Base-by-base conservation (phyloP, 1,284 basidiomycete species). In the Termitomyces sp. region DNA sequence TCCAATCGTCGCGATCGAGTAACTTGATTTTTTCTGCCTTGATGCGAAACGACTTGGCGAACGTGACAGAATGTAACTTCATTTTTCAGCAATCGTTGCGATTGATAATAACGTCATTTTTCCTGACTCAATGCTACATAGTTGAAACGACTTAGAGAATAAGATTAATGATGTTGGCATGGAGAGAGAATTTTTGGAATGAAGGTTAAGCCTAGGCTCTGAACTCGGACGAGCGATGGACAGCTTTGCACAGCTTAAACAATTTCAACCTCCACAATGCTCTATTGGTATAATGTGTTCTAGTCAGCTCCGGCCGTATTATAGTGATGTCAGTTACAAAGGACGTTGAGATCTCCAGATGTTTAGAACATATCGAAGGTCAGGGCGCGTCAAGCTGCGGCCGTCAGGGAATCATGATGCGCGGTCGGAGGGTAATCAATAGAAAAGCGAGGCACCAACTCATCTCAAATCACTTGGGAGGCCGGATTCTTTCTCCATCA, bases 401-500 rank as follows among this genome's bases (percentile, higher is more conserved):
- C 21, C 8, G 9, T 24, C 10, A 2, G 12, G 15, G 19, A n/a
- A 26, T 12, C 19, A 13, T 51, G 31, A 19, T 36, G 21, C 31
- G 8, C 15, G 19, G 19, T 41, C 28, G 19, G 12, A 28, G 15
- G 47, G 24, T 13, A 30, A 36, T 12, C 12, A 15, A 3, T 26
- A 8, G 21, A n/a, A 24, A 38, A 12, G 9, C 26, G 15, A 10
- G 46, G 36, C 6, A 41, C 26, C 26, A 42, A 33, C 24, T 8
- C 40, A 31, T 34, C 8, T n/a, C 21, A 7, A 17, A 34, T 45
- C 39, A 53, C 10, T 57, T 62, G 34, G 52, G 12, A 31, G 52
- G 34, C 5, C 38, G 52, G 68, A 55, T 53, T 67, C 67, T 53
- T 67, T 68, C 58, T 68, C 67, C 72, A 54, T 74, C 68, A 3